Evolutionary conservation across 495 filamentous ascomycete species (phyloP).

Genomic region (Eremomyces bilateralis): DNA sequence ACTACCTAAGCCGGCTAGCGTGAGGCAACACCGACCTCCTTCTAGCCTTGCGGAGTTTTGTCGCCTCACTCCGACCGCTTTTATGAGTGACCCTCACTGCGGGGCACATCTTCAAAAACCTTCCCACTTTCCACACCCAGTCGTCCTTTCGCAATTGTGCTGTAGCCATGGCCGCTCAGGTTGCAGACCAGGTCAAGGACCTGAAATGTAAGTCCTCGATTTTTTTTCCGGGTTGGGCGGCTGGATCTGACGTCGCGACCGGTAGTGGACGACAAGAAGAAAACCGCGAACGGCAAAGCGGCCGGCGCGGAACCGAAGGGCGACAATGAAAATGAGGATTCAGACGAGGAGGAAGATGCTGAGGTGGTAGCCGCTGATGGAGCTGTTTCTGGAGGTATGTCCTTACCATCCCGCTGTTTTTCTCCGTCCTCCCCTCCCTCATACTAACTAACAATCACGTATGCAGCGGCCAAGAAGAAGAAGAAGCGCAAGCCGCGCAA

Average conservation of each 20-base stretch:
- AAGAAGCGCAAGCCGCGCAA: conserved; percentile 23
- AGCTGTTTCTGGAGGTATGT: conserved; percentile 5
- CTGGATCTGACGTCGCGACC: conserved; percentile 5
- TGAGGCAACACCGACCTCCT: too few relatives aligned
- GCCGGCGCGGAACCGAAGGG: background rate
- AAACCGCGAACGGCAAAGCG: conserved; percentile 3
- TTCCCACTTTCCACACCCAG: too few relatives aligned
- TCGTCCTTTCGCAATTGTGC: too few relatives aligned
- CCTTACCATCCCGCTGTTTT: too few relatives aligned
- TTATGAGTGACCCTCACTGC: too few relatives aligned
- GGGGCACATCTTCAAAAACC: too few relatives aligned
- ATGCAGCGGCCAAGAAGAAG: conserved; percentile 21
- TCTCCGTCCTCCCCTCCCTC: too few relatives aligned
- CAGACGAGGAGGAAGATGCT: conserved; percentile 11
- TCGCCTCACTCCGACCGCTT: too few relatives aligned
- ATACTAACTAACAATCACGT: background rate
- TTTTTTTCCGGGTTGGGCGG: too few relatives aligned
- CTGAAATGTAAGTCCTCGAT: conserved; percentile 12
- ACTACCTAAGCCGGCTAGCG: too few relatives aligned
- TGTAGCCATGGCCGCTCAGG: conserved; percentile 10
- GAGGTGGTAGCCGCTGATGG: conserved; percentile 10
- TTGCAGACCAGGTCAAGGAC: conserved; percentile 8
- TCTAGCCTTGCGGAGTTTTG: too few relatives aligned
- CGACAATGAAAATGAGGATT: conserved; percentile 16
- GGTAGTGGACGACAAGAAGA: conserved; percentile 8